Evolutionary conservation across 306 rosid genomes (phyloP).

Genomic region (Potentilla sterilis): DNA sequence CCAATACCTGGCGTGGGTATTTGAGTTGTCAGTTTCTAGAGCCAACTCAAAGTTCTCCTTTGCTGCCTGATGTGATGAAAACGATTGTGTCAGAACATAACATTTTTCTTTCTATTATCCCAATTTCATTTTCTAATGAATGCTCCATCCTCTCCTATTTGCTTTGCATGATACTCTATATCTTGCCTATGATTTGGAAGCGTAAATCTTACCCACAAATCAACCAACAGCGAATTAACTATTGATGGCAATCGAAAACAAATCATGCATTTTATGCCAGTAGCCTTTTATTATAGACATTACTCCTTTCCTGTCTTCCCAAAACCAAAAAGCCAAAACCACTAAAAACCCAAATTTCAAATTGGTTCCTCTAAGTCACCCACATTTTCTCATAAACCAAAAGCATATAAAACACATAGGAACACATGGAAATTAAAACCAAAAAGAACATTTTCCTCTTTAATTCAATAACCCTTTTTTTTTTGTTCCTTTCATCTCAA

Average conservation of each 20-base stretch:
- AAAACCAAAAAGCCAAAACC: neutral
- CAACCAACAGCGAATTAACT: neutral
- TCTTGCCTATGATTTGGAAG: neutral
- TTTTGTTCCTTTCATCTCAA: neutral
- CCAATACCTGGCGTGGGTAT: conserved; percentile 89
- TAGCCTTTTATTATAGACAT: neutral
- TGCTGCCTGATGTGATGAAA: conserved; percentile 50
- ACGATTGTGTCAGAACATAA: neutral
- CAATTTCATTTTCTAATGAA: neutral
- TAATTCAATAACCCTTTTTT: neutral
- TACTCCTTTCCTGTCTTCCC: neutral
- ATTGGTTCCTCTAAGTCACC: neutral
- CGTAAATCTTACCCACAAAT: neutral
- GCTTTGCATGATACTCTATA: neutral
- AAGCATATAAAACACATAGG: neutral
- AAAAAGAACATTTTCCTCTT: neutral
- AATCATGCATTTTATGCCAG: neutral
- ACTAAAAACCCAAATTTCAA: neutral
- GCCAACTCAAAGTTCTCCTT: conserved; percentile 95
- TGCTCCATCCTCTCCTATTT: neutral
- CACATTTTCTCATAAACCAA: conserved; percentile 5
- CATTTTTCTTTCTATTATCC: neutral
- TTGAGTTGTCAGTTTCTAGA: conserved; percentile 72
- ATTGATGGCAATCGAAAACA: neutral
- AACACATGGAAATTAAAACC: neutral